Evolutionary conservation across 352 stramenopile species (phyloP), one percentile per base, ranked within the genome.

Genomic region (Phytopythium vexans): DNA sequence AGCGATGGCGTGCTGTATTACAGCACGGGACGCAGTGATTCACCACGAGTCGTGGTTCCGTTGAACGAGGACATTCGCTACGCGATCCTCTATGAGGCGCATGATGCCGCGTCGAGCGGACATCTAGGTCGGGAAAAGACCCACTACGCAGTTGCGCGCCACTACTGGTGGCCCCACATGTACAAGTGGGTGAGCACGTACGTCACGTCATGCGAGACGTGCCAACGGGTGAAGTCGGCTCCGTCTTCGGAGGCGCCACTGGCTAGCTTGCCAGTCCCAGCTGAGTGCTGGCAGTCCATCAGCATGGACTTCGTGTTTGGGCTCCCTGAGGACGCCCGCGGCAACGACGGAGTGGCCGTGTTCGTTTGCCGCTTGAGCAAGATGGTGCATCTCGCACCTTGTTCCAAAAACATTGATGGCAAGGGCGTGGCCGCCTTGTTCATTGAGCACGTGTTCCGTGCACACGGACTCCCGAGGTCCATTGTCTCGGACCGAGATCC

Each of bases 261-360:
- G 12, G 16, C 14, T 10, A 56, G 43, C 11, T 31, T 71, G 3
- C 34, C 62, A 1, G 41, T 72, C 8, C 53, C 60, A 12, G 21
- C n/a, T 1, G 55, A 65, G 14, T 61, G 47, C 36, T 73, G 65
- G 60, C 53, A 66, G 55, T 69, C 43, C 8, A 58, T 63, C 42
- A 60, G 52, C 44, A 57, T 70, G 47, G 56, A 66, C 52, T 70
- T 66, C 32, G 49, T 70, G 12, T 60, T 62, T 36, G 56, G 40
- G 2, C 33, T 60, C 2, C 55, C 41, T 14, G 51, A 46, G 14
- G 50, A 60, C 36, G 41, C n/a, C 15, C 16, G 15, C 43, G 51
- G 58, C 11, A 54, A 58, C 39, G 52, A 43, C 6, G 49, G 51
- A 8, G 60, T 70, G 12, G 15, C 62, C 21, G 52, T 66, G 14